Evolutionary conservation across 2,329 filamentous ascomycete genomes (phyloP).

Genomic region (Arthrinium puccinioides): DNA sequence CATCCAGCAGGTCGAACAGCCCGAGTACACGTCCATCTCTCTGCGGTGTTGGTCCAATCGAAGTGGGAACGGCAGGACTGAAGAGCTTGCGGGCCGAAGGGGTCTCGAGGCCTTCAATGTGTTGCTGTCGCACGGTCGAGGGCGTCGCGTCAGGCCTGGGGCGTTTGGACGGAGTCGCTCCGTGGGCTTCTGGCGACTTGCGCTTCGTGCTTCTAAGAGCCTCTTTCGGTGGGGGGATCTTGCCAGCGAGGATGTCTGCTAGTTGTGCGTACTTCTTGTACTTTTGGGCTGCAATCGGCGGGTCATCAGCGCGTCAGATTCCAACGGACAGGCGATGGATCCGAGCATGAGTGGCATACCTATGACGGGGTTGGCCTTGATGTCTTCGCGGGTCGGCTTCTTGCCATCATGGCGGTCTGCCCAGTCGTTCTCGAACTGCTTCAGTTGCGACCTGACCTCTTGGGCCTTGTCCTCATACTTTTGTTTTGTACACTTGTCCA

Average conservation of each 20-base stretch:
- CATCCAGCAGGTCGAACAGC: constrained; percentile 63
- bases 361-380: constrained; percentile 65
- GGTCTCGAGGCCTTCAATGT: constrained; percentile 38
- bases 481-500: too few species aligned
- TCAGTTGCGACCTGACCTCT: constrained; percentile 60
- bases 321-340: too few species aligned
- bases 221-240: constrained; percentile 29
- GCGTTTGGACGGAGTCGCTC: constrained; percentile 45
- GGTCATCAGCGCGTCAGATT: background rate
- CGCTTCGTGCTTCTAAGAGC: constrained; percentile 27
- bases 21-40: constrained; percentile 70
- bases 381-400: constrained; percentile 68
- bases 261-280: constrained; percentile 71
- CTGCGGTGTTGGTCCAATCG: constrained; percentile 72
- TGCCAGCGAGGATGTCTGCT: constrained; percentile 51
- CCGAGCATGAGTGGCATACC: too few species aligned
- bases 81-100: constrained; percentile 54
- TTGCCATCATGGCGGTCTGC: constrained; percentile 52
- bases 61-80: constrained; percentile 49
- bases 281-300: constrained; percentile 47
- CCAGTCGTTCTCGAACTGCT: constrained; percentile 68
- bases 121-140: constrained; percentile 26
- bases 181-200: constrained; percentile 23
- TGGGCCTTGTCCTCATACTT: constrained; percentile 43
- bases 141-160: constrained; percentile 39